Evolutionary conservation across 352 stramenopile genomes (phyloP), one percentile per base, ranked within the genome.

Genomic region (Chloridella minuta): DNA sequence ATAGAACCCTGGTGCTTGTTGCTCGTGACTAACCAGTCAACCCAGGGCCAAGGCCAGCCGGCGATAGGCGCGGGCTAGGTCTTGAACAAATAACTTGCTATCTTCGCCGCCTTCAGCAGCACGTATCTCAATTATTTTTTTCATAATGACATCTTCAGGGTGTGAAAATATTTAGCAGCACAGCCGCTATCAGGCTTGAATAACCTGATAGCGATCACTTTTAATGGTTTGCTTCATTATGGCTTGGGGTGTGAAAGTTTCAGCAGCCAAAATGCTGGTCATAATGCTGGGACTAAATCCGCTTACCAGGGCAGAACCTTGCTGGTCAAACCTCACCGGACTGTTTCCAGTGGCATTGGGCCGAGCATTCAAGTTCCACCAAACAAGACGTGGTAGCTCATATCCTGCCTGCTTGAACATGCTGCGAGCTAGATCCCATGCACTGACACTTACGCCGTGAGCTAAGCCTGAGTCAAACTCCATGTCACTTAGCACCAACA

Each of bases 171-270:
- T 30, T 30, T 30, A 30, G 27, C 27, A 30, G 27, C 27, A 30
- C 27, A 30, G 27, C 27, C 27, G 27, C 27, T 30, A 30, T 30
- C 27, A 30, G 27, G 27, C 27, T 30, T 30, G 27, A 30, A 30
- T 30, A 30, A 30, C 27, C 27, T 30, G 27, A 30, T 83, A 83
- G n/a, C 51, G n/a, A 22, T 83, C 51, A 24, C 51, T 83, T 24
- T 25, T 25, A 24, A 83, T 83, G n/a, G 51, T 83, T 83, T 83
- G n/a, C n/a, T 83, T 24, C 51, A 83, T 83, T 83, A 83, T 83
- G n/a, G n/a, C n/a, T 83, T 83, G 51, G n/a, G 51, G 51, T 25
- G 51, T 25, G n/a, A 25, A 22, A 83, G 23, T 83, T 25, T 83
- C 51, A 25, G n/a, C 51, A 25, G n/a, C 51, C n/a, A 83, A 24